Evolutionary conservation across 2,329 filamentous ascomycete genomes (phyloP).

Genomic region (Hypoxylon rubiginosum): DNA sequence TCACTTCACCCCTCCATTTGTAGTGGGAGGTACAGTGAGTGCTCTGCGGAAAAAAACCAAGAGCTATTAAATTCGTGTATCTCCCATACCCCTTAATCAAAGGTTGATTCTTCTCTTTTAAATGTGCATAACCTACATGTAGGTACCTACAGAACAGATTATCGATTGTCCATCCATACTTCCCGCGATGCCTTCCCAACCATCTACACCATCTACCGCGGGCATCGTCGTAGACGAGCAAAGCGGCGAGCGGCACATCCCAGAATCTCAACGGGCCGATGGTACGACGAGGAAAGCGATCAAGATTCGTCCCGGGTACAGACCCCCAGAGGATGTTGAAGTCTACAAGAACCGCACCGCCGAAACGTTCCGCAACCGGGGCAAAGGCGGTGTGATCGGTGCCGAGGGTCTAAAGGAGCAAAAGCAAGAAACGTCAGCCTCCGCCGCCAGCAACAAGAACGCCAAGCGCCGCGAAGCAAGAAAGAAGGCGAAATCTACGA

Average conservation of each 20-base stretch:
- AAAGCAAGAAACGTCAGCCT: conserved; percentile 58
- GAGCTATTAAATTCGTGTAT: neutral
- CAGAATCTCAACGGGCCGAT: conserved; percentile 86
- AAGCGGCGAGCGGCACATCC: conserved; percentile 89
- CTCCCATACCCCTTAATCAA: neutral
- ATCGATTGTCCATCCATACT: neutral
- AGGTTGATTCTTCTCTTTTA: neutral
- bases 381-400: conserved; percentile 79
- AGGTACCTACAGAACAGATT: neutral
- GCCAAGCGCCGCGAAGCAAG: conserved; percentile 77
- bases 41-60: neutral
- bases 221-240: conserved; percentile 82
- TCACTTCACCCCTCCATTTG: neutral
- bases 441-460: conserved; percentile 81
- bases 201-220: conserved; percentile 68
- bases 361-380: conserved; percentile 84
- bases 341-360: conserved; percentile 95
- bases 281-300: conserved; percentile 95
- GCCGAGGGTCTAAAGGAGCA: conserved; percentile 71
- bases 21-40: neutral
- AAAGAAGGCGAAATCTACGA: conserved; percentile 66
- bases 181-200: conserved; percentile 45
- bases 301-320: conserved; percentile 92
- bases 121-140: too few species aligned
- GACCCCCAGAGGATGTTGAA: conserved; percentile 94